phyloP scores from a whole-genome alignment of 441 rosid species.

The Erysimum cheiri region DNA sequence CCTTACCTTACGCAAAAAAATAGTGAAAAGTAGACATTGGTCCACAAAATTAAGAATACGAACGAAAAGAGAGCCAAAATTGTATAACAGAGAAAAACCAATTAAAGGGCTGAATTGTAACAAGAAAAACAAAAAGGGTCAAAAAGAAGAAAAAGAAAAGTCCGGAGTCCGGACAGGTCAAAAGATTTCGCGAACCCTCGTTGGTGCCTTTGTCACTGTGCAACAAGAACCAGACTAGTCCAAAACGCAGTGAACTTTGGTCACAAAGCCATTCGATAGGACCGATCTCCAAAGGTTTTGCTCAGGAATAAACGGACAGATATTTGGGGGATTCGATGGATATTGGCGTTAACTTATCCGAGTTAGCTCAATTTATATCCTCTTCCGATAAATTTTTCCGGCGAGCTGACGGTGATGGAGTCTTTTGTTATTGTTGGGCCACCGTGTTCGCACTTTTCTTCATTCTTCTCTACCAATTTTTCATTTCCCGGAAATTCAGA shows the following conservation, averaged over 20 bases:
- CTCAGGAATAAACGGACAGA: neutral
- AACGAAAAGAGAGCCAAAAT: neutral
- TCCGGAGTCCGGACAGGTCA: constrained; percentile 11
- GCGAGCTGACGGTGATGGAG: constrained; percentile 43
- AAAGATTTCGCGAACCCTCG: constrained; percentile 11
- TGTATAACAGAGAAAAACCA: no score
- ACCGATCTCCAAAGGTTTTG: constrained; percentile 12
- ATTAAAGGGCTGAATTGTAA: neutral
- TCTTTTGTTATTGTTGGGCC: constrained; percentile 47
- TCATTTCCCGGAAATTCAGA: constrained; percentile 25
- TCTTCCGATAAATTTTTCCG: constrained; percentile 32
- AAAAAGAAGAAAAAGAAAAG: neutral
- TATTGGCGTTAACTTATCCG: constrained; percentile 25
- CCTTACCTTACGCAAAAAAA: neutral
- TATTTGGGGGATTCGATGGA: constrained; percentile 34
- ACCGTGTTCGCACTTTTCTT: constrained; percentile 49
- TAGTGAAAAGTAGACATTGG: neutral
- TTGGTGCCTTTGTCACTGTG: constrained; percentile 12
- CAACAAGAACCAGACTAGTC: constrained; percentile 17
- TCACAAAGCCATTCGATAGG: neutral
- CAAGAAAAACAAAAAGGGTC: neutral
- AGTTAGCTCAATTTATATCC: constrained; percentile 27
- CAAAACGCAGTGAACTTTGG: neutral
- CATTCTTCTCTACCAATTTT: constrained; percentile 49
- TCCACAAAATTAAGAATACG: neutral